Percentiles rank a stretch among this genome's conserved stretches.
Conservation (phyloP, 2,329 filamentous ascomycete genomes). For the Diaporthe sp. region DNA sequence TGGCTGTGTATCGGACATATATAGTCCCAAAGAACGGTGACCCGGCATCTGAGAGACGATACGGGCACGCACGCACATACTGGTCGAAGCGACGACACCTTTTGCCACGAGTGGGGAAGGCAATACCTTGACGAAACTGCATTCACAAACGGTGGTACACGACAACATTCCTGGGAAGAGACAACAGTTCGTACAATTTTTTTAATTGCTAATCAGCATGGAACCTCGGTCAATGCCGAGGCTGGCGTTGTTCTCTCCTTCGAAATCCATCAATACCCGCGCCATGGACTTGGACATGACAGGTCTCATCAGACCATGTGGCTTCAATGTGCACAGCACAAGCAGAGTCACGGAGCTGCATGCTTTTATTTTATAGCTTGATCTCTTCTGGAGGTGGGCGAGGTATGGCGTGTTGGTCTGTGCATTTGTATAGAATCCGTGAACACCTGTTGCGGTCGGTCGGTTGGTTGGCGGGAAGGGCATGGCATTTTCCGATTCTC, state of each 20-base stretch:
- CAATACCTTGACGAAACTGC: constrained; percentile 6
- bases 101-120: background rate
- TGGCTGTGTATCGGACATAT: background rate
- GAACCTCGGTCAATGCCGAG: constrained; percentile 12
- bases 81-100: constrained; percentile 16
- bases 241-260: constrained; percentile 40
- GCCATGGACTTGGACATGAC: constrained; percentile 1
- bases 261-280: background rate
- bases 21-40: background rate
- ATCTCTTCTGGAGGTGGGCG: background rate
- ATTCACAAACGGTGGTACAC: constrained; percentile 30
- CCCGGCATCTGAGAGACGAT: background rate
- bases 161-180: background rate
- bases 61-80: constrained; percentile 22
- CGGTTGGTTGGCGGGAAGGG: constrained; percentile 9
- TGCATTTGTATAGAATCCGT: constrained; percentile 28
- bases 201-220: constrained; percentile 42
- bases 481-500: constrained; percentile 8
- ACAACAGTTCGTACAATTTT: constrained; percentile 26
- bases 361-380: background rate
- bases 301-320: background rate
- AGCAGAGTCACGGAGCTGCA: background rate
- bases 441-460: background rate
- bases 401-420: constrained; percentile 23
- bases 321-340: background rate